Evolutionary conservation across 1,139 yeast genomes (phyloP).

Genomic region (Yamadazyma dushanensis): DNA sequence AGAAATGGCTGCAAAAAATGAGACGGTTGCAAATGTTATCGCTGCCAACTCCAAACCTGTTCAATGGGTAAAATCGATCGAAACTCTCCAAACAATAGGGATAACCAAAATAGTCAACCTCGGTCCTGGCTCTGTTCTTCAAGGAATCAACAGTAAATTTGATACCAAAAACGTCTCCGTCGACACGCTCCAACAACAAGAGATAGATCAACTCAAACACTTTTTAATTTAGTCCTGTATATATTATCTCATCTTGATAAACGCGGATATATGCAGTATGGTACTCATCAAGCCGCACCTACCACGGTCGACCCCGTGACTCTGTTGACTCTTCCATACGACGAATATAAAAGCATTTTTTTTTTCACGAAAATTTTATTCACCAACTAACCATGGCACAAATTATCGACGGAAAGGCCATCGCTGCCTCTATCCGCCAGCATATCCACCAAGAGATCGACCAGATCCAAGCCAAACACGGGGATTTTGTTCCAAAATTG

Average conservation of each 20-base stretch:
- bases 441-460: constrained; percentile 56
- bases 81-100: constrained; percentile 18
- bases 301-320: neutral
- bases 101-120: constrained; percentile 27
- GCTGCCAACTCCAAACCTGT: constrained; percentile 44
- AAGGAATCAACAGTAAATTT: constrained; percentile 25
- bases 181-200: constrained; percentile 9
- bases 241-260: too few species aligned
- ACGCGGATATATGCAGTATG: constrained; percentile 1
- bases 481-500: constrained; percentile 72
- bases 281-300: too few species aligned
- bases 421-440: constrained; percentile 57
- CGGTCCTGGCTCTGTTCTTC: constrained; percentile 41
- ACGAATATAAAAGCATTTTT: constrained; percentile 1
- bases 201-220: neutral
- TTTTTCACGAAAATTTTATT: neutral
- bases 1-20: constrained; percentile 13
- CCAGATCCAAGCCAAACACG: constrained; percentile 51
- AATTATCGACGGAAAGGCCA: constrained; percentile 69
- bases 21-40: constrained; percentile 24
- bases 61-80: constrained; percentile 39
- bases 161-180: constrained; percentile 8
- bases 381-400: constrained; percentile 19
- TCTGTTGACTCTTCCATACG: constrained; percentile 2
- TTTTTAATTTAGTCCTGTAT: neutral